Conservation (phyloP, 1,139 yeast species). For the Candida dubliniensis region DNA sequence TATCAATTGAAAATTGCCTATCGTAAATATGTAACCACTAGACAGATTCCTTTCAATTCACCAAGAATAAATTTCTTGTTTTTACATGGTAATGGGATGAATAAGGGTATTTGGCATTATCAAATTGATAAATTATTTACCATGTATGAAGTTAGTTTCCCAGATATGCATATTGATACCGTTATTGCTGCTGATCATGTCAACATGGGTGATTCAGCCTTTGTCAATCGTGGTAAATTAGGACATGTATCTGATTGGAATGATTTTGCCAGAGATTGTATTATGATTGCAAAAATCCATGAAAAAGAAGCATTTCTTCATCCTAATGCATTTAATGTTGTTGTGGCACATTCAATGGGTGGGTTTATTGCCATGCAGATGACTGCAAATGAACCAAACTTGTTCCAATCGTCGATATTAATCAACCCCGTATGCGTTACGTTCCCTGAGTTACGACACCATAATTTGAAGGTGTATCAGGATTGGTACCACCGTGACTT, state of each 20-base stretch:
- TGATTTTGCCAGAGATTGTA: conserved; percentile 62
- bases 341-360: conserved; percentile 76
- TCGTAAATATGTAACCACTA: conserved; percentile 30
- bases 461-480: conserved; percentile 22
- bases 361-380: conserved; percentile 56
- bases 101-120: conserved; percentile 61
- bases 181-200: conserved; percentile 56
- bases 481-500: conserved; percentile 24
- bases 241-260: conserved; percentile 60
- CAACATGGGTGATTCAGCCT: conserved; percentile 67
- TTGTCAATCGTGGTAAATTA: conserved; percentile 49
- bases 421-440: conserved; percentile 59
- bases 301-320: conserved; percentile 26
- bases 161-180: conserved; percentile 30
- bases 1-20: conserved; percentile 33
- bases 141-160: conserved; percentile 9
- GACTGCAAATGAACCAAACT: conserved; percentile 49
- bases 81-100: conserved; percentile 72
- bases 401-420: conserved; percentile 54
- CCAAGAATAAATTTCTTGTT: conserved; percentile 55
- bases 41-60: conserved; percentile 16
- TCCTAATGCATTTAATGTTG: conserved; percentile 42
- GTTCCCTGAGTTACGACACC: conserved; percentile 12
- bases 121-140: conserved; percentile 46
- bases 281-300: conserved; percentile 41